These are phyloP conservation scores for Liriodendron chinense DNA, from an alignment of 164 flowering plant species.

Conservation along the genomic window DNA sequence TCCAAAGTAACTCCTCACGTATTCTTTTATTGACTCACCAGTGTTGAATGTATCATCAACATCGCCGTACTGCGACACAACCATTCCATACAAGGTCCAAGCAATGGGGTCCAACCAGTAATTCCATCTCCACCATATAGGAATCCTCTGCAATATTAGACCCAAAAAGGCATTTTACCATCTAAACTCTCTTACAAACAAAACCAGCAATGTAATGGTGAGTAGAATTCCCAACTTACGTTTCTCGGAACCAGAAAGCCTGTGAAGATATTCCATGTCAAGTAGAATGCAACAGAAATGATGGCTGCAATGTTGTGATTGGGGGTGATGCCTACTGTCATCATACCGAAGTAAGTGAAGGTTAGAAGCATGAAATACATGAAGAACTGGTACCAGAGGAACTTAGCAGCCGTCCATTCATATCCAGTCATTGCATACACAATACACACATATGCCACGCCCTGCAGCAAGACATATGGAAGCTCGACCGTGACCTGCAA, in stretches of 20 bases:
- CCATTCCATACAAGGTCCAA: slow-evolving; percentile 47
- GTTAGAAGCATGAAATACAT: slow-evolving; percentile 5
- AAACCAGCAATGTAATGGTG: neutral
- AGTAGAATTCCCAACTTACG: slow-evolving; percentile 3
- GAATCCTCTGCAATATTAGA: slow-evolving; percentile 27
- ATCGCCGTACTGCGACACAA: slow-evolving; percentile 29
- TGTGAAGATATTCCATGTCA: slow-evolving; percentile 9
- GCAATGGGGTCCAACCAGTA: slow-evolving; percentile 41
- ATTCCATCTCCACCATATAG: slow-evolving; percentile 65
- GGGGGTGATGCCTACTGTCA: slow-evolving; percentile 11
- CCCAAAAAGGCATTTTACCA: neutral
- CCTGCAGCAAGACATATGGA: slow-evolving; percentile 16
- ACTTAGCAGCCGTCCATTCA: slow-evolving; percentile 8
- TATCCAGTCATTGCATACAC: slow-evolving; percentile 12
- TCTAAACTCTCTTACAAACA: neutral
- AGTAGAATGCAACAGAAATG: neutral
- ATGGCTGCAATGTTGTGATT: slow-evolving; percentile 9
- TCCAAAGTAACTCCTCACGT: slow-evolving; percentile 33
- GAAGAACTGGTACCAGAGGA: slow-evolving; percentile 11
- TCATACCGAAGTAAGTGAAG: slow-evolving; percentile 18
- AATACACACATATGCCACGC: slow-evolving; percentile 1
- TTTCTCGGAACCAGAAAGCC: slow-evolving; percentile 6
- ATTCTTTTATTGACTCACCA: slow-evolving; percentile 21
- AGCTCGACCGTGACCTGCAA: slow-evolving; percentile 12
- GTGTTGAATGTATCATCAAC: slow-evolving; percentile 6